phyloP scores from a whole-genome alignment of 441 rosid species.

The Pelargonium cotyledonis region DNA sequence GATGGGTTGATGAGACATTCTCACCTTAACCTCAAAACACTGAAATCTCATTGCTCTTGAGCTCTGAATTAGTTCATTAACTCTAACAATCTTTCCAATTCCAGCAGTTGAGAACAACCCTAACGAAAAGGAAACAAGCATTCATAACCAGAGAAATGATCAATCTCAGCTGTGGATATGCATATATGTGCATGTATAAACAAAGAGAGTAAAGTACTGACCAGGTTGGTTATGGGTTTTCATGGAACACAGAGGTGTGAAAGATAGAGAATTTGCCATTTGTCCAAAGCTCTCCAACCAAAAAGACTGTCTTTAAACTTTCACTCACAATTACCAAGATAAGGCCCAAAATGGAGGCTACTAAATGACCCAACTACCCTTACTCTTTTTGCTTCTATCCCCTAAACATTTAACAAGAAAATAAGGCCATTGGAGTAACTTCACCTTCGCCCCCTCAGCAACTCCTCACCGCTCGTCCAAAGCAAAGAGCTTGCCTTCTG shows the following conservation, averaged over 20 bases:
- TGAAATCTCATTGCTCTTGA: constrained; percentile 38
- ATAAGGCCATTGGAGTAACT: constrained; percentile 24
- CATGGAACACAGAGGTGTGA: constrained; percentile 37
- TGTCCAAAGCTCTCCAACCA: constrained; percentile 16
- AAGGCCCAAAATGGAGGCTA: neutral
- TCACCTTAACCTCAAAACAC: constrained; percentile 57
- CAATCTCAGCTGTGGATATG: constrained; percentile 1
- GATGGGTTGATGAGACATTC: constrained; percentile 11
- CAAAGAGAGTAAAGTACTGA: constrained; percentile 13
- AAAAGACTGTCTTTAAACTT: neutral
- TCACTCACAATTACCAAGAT: constrained; percentile 1
- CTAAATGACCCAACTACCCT: neutral
- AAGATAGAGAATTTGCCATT: constrained; percentile 51
- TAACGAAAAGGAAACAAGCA: constrained; percentile 8
- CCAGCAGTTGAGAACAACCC: constrained; percentile 31
- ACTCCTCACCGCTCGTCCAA: neutral
- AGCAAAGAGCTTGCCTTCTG: neutral
- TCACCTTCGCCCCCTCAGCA: neutral
- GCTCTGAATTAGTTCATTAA: constrained; percentile 37
- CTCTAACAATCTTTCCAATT: constrained; percentile 36
- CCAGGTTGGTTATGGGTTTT: constrained; percentile 40
- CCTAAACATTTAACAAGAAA: neutral
- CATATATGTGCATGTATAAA: constrained; percentile 1
- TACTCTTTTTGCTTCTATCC: neutral
- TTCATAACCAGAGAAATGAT: neutral